Conservation (phyloP, 495 filamentous ascomycete genomes). For the Tuber microsphaerosporum region DNA sequence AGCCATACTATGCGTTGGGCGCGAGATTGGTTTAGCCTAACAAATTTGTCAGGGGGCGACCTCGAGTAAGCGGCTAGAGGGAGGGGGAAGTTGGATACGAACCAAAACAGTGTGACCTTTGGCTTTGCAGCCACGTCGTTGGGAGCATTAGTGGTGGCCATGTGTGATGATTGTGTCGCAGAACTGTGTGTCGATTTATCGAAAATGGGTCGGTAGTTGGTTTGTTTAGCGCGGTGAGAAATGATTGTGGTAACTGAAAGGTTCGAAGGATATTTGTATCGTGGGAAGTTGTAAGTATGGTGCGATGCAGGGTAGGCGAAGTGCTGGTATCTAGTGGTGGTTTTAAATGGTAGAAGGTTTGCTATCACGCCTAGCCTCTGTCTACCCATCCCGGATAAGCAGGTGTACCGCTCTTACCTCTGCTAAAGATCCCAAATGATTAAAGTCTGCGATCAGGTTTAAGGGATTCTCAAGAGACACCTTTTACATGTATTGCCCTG, state of each 20-base stretch:
- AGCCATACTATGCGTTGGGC: slow-evolving; percentile 84
- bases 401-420: not conserved
- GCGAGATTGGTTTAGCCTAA: slow-evolving; percentile 69
- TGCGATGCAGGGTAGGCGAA: not conserved
- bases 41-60: slow-evolving; percentile 6
- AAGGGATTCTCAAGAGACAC: not conserved
- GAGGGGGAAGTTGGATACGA: slow-evolving; percentile 22
- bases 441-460: not conserved
- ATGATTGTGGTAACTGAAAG: not conserved
- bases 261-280: not conserved
- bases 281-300: not conserved
- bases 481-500: not conserved
- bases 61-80: not conserved
- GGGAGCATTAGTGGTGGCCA: not conserved
- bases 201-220: not conserved
- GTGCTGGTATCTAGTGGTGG: not conserved
- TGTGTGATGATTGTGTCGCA: not conserved
- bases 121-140: slow-evolving; percentile 41
- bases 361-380: not conserved
- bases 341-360: not conserved
- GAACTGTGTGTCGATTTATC: not conserved
- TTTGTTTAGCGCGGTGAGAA: not conserved
- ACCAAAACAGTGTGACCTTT: slow-evolving; percentile 77
- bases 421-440: not conserved
- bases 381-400: not conserved